Base-by-base conservation (phyloP, 2,329 filamentous ascomycete genomes). In the Cylindrodendrum hubeiense region DNA sequence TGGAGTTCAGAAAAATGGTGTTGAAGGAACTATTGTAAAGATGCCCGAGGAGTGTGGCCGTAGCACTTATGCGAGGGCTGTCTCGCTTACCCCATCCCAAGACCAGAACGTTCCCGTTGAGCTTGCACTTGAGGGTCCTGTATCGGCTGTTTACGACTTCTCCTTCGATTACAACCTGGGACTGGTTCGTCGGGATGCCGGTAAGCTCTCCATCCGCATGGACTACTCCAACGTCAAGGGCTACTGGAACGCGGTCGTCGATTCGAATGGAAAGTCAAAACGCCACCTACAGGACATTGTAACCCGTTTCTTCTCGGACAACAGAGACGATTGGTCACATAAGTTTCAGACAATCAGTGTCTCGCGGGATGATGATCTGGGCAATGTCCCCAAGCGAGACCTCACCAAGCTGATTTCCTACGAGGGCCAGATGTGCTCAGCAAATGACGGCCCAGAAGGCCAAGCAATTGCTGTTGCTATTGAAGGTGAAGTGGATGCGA, bases 11-110 rank as follows among this genome's bases (percentile, higher is more conserved):
- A 50, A 65, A 10, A 34, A 47, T 22, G 62, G 62, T 13, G 62
- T 65, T 0, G 6, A 56, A 6, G 63, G 58, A 1, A 65, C 63
- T 3, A 10, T 62, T 22, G 63, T 65, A 2, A 55, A 57, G 46
- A 65, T 65, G 63, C 58, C 58, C 19, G 51, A 62, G 52, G 24
- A 22, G 22, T 41, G 54, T 19, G 62, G 46, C 7, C 51, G 47
- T 15, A 62, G 60, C 39, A 30, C 49, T 3, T 34, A 60, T 19
- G 62, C 62, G 12, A 37, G 58, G 24, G 62, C 58, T 1, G 37
- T 65, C 10, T 61, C 50, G 2, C 6, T 22, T 30, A 19, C 41
- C 34, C 22, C 17, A 37, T 41, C 52, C n/a, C 21, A 43, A 28
- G 52, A 30, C 12, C 22, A 19, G 5, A 28, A 28, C 8, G 8